Evolutionary conservation across 345 rosid species (phyloP), one percentile per base, ranked within the genome.

Genomic region (Eucalyptus coolabah): DNA sequence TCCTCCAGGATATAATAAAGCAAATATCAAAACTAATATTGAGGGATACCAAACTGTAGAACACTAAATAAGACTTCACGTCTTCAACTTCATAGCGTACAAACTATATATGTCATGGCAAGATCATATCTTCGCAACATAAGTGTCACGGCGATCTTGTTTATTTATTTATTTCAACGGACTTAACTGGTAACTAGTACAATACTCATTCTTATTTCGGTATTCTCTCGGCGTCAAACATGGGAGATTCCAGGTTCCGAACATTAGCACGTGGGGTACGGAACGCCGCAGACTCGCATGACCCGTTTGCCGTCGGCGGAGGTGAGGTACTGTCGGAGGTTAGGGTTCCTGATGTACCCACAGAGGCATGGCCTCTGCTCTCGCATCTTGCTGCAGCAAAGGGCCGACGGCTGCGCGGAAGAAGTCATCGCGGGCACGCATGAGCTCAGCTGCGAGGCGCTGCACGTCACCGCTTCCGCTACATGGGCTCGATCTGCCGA

Each of bases 311-410:
- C 94, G 37, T 93, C 95, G 24, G 97, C 94, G 42, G 95, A 92
- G 90, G 89, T 90, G 24, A 94, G 88, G 89, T 65, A 95, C 51
- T 89, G 92, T 54, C 51, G 91, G 77, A 94, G 87, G 44, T 85
- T 88, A 3, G 99, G 97, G 85, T 91, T 63, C 91, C 72, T 93
- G 30, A 94, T 53, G 90, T 95, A 96, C 42, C 94, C 94, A 53
- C 98, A 97, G 4, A 97, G 89, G 90, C 99, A 97, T 21, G 98
- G 88, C 82, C 87, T 89, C 94, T 96, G 97, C 89, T 94, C 93
- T 89, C 88, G 93, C 91, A 95, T 40, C 91, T 93, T 95, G 90
- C 50, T 86, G 93, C 98, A 97, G 91, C 99, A 95, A 18, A 37
- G 67, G 8, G 6, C 26, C 1, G 97, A 91, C 2, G 99, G 98